These are phyloP conservation scores for Chrysanthemum lavandulifolium DNA, from an alignment of 129 eudicot genomes.

Conservation along the genomic window DNA sequence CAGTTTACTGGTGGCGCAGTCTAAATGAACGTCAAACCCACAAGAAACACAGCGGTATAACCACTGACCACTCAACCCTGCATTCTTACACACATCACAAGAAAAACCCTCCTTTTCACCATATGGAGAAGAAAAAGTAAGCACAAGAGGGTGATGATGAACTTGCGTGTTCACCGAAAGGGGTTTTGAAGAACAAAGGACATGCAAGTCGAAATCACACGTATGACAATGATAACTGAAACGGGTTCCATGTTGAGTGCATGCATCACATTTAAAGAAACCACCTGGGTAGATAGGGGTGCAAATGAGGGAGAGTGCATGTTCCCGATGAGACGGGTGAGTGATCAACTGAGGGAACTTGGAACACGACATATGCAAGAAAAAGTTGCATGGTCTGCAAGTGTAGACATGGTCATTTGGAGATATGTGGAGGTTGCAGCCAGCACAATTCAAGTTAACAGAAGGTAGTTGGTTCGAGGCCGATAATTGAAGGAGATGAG, in stretches of 20 bases:
- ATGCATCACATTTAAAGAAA: slow-evolving; percentile 59
- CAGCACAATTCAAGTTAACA: slow-evolving; percentile 32
- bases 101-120: slow-evolving; percentile 38
- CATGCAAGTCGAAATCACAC: slow-evolving; percentile 62
- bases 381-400: slow-evolving; percentile 52
- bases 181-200: slow-evolving; percentile 50
- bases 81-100: slow-evolving; percentile 50
- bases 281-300: slow-evolving; percentile 52
- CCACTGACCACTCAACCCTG: slow-evolving; percentile 55
- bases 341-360: slow-evolving; percentile 47
- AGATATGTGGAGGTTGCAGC: slow-evolving; percentile 38
- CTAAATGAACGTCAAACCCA: slow-evolving; percentile 63
- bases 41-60: slow-evolving; percentile 53
- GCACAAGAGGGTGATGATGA: slow-evolving; percentile 43
- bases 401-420: slow-evolving; percentile 32
- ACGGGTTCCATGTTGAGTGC: slow-evolving; percentile 41
- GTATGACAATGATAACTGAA: slow-evolving; percentile 59
- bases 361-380: slow-evolving; percentile 54
- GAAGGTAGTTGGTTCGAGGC: not conserved
- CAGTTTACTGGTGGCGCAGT: slow-evolving; percentile 37
- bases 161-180: slow-evolving; percentile 29
- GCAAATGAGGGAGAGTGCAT: slow-evolving; percentile 52
- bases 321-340: slow-evolving; percentile 51
- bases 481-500: slow-evolving; percentile 44
- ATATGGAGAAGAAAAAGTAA: slow-evolving; percentile 53